Evolutionary conservation across 495 filamentous ascomycete genomes (phyloP), one percentile per base, ranked within the genome.

Genomic region (Talaromyces liani): DNA sequence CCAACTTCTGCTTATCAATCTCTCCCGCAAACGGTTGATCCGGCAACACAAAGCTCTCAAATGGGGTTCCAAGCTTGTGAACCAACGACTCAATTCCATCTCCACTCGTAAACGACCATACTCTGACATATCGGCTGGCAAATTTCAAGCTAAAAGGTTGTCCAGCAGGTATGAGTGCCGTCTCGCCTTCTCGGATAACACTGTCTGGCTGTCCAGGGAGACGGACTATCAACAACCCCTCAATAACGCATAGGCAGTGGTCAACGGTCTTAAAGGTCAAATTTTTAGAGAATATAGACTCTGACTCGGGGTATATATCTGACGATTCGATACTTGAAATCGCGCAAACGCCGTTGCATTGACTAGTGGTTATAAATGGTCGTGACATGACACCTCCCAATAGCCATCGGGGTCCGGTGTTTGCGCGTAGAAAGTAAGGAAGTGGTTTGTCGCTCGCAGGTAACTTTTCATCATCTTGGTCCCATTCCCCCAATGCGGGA

Each of bases 241-340:
- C 76, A 64, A 72, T 67, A 4, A 75, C 67, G 54, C 69, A 73
- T 24, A 79, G 62, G 41, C 74, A 78, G 64, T 80, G 77, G 60
- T 79, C 76, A 34, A 77, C 75, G 4, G 61, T 58, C n/a, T 62
- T 41, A 62, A 80, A 80, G 33, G 71, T 74, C 66, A 78, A 69
- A 20, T 66, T 68, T 47, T 71, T 67, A 0, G 77, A 72, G 6
- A 74, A 61, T 10, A 70, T 71, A 20, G 69, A 65, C 12, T 41
- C 36, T 16, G 36, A 41, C 14, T 41, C 36, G 3, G 68, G 64
- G 60, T 76, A 78, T 0, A 66, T 64, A 24, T 68, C 72, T 6
- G 70, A 76, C 0, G 70, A 75, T 62, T 82, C 79, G 51, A 82
- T 75, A 55, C 75, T 76, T 45, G 75, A 79, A 55, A 82, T 80